Conservation (phyloP, 176 grass and related monocot genomes). For the Zizania latifolia region DNA sequence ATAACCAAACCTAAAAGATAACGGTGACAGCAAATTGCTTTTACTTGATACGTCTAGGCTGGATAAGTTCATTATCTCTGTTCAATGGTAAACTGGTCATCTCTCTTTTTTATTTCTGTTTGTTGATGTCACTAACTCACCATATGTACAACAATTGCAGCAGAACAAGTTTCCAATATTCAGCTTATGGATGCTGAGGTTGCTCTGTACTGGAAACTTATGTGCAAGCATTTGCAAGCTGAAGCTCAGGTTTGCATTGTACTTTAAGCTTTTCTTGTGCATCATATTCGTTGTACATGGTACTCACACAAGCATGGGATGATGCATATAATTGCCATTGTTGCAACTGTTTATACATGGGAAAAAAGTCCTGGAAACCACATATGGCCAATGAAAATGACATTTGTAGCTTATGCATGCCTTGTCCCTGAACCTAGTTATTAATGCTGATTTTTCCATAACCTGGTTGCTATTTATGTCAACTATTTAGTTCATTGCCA, state of each 20-base stretch:
- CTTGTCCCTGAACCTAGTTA: background rate
- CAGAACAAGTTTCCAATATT: conserved; percentile 47
- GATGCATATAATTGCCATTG: background rate
- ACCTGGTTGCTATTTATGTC: background rate
- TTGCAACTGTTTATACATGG: conserved; percentile 4
- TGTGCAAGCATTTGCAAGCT: conserved; percentile 83
- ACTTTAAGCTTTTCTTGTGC: conserved; percentile 3
- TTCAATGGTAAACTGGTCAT: background rate
- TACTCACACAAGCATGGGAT: conserved; percentile 10
- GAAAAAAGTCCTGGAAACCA: background rate
- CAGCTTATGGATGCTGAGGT: conserved; percentile 75
- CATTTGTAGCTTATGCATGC: background rate
- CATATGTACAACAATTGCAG: conserved; percentile 22
- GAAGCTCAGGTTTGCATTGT: conserved; percentile 75
- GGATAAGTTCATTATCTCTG: background rate
- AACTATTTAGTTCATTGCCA: background rate
- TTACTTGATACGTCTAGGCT: background rate
- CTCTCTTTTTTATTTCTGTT: background rate
- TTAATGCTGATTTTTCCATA: background rate
- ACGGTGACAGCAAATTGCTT: background rate
- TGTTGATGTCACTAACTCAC: conserved; percentile 11
- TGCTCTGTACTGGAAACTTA: conserved; percentile 87
- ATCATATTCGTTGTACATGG: background rate
- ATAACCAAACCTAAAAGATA: conserved; percentile 8
- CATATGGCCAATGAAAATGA: background rate